Evolutionary conservation across 192 early-diverging fungal species (phyloP).

Genomic region (Mycoemilia scoparia): DNA sequence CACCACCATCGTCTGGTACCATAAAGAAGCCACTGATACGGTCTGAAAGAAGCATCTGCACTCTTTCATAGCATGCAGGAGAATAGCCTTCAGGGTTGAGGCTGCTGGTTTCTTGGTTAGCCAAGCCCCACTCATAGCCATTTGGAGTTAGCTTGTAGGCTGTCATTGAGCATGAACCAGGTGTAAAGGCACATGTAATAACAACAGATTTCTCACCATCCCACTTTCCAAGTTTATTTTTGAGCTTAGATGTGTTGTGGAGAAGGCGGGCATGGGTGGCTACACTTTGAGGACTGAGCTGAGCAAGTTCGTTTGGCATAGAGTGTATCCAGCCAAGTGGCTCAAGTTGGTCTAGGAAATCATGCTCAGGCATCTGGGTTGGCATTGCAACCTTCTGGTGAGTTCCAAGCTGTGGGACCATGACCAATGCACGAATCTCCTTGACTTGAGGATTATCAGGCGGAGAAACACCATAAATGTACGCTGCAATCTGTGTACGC

Average conservation of each 20-base stretch:
- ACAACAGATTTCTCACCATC: constrained; percentile 87
- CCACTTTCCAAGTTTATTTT: constrained; percentile 44
- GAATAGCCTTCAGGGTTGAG: constrained; percentile 71
- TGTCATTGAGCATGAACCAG: constrained; percentile 88
- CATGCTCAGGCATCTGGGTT: constrained; percentile 71
- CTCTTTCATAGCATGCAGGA: constrained; percentile 81
- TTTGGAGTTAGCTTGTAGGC: constrained; percentile 90
- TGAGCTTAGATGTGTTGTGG: constrained; percentile 52
- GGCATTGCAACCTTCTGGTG: constrained; percentile 88
- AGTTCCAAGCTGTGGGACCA: constrained; percentile 98
- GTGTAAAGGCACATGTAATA: constrained; percentile 93
- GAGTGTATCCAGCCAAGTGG: constrained; percentile 98
- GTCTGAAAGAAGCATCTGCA: constrained; percentile 92
- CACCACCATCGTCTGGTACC: constrained; percentile 79
- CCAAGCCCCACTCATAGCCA: constrained; percentile 93
- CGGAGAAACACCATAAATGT: constrained; percentile 83
- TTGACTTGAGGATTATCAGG: constrained; percentile 82
- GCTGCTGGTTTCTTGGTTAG: constrained; percentile 70
- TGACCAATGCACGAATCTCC: constrained; percentile 79
- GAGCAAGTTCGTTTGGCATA: constrained; percentile 79
- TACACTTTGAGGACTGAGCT: constrained; percentile 75
- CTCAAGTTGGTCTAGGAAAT: constrained; percentile 79
- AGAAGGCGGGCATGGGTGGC: constrained; percentile 79
- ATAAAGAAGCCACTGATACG: constrained; percentile 96
- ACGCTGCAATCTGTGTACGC: constrained; percentile 89